These are phyloP conservation scores for Fraxinus anomala DNA, from an alignment of 257 asterid species.

Conservation along the genomic window DNA sequence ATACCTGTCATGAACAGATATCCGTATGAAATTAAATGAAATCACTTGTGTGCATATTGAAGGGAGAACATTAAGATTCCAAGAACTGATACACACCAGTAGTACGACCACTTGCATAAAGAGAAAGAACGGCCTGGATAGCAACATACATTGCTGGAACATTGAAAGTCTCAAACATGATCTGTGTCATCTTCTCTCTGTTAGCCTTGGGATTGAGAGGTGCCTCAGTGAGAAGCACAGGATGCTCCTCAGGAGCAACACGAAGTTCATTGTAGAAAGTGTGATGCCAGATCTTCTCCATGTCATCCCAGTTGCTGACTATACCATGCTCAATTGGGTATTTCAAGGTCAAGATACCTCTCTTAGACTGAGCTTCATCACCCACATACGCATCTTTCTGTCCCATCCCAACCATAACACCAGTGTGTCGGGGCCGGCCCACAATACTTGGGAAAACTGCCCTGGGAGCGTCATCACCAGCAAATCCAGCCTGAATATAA, in stretches of 20 bases:
- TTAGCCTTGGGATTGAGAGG: slow-evolving; percentile 71
- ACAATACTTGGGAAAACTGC: slow-evolving; percentile 45
- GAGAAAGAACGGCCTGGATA: slow-evolving; percentile 48
- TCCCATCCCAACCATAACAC: slow-evolving; percentile 47
- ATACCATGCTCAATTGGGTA: slow-evolving; percentile 62
- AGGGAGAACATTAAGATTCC: background rate
- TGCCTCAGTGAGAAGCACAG: slow-evolving; percentile 56
- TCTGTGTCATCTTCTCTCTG: slow-evolving; percentile 61
- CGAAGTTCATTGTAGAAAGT: slow-evolving; percentile 55
- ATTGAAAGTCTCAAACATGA: slow-evolving; percentile 44
- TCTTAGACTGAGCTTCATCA: slow-evolving; percentile 43
- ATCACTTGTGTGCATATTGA: background rate
- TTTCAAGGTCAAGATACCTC: slow-evolving; percentile 40
- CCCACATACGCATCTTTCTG: slow-evolving; percentile 44
- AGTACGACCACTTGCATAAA: slow-evolving; percentile 51
- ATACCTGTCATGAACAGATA: slow-evolving; percentile 22
- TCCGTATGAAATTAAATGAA: background rate
- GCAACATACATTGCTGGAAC: slow-evolving; percentile 47
- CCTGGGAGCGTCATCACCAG: slow-evolving; percentile 46
- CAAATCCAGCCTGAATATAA: slow-evolving; percentile 38
- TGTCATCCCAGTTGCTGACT: slow-evolving; percentile 60
- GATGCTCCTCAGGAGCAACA: slow-evolving; percentile 65
- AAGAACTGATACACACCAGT: slow-evolving; percentile 30
- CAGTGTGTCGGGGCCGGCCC: slow-evolving; percentile 42
- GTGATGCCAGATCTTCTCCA: slow-evolving; percentile 65